phyloP scores from a whole-genome alignment of 202 grass and related monocot genomes.

The Sporobolus alterniflorus region DNA sequence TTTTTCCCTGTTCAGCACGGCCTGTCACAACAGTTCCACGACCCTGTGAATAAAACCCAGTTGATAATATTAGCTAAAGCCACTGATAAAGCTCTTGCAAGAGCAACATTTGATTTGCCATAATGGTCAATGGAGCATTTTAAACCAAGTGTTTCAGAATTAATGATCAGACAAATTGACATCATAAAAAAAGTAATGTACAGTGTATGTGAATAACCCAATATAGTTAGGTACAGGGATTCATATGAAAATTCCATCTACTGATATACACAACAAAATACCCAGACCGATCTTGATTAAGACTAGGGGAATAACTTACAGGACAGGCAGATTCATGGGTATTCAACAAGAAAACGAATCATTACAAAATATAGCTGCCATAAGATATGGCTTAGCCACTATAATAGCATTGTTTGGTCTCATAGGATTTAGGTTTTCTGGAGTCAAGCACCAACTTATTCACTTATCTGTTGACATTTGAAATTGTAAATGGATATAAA shows the following conservation, averaged over 20 bases:
- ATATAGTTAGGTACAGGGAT: neutral
- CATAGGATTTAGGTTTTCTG: neutral
- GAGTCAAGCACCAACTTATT: neutral
- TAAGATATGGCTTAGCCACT: neutral
- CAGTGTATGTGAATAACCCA: neutral
- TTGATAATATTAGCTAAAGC: neutral
- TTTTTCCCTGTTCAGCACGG: slow-evolving; percentile 88
- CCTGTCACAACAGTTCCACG: slow-evolving; percentile 98
- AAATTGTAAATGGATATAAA: neutral
- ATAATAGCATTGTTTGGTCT: neutral
- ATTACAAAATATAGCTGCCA: neutral
- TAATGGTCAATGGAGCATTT: neutral
- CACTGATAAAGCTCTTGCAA: slow-evolving; percentile 9
- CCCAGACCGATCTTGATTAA: neutral
- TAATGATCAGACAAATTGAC: neutral
- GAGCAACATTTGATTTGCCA: neutral
- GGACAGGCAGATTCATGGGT: neutral
- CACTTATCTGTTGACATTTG: neutral
- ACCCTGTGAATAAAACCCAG: slow-evolving; percentile 50
- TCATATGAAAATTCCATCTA: neutral
- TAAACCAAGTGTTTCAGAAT: neutral
- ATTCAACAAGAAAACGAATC: neutral
- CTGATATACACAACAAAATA: neutral
- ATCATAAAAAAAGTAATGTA: neutral
- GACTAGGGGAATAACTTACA: neutral